Conservation (phyloP, 768 basidiomycete genomes). For the Agrocybe praecox region DNA sequence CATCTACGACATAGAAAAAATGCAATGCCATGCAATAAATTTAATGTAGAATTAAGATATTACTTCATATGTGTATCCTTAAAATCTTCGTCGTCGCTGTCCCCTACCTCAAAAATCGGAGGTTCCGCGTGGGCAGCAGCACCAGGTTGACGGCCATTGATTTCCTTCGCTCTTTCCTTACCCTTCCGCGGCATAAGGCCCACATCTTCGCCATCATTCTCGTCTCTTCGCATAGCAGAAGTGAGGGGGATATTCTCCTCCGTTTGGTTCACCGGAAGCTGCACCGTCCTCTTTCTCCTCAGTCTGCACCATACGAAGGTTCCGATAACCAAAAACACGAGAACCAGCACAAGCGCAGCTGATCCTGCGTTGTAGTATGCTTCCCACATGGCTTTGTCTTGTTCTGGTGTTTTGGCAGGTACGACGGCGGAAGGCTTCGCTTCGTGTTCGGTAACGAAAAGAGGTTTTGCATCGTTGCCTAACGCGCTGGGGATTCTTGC, state of each 20-base stretch:
- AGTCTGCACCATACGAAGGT: constrained; percentile 81
- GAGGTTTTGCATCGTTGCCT: constrained; percentile 71
- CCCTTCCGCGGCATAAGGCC: constrained; percentile 40
- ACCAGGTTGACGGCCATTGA: background rate
- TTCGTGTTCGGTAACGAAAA: constrained; percentile 50
- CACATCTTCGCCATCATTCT: constrained; percentile 37
- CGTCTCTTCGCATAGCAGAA: constrained; percentile 34
- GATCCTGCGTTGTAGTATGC: constrained; percentile 97
- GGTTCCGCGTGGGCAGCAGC: constrained; percentile 22
- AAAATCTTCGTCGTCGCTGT: constrained; percentile 52
- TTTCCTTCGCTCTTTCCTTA: constrained; percentile 45
- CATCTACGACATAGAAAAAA: constrained; percentile 6
- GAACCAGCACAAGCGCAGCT: constrained; percentile 77
- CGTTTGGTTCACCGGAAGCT: constrained; percentile 35
- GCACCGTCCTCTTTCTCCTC: constrained; percentile 44
- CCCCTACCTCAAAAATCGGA: constrained; percentile 61
- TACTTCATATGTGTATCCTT: constrained; percentile 17
- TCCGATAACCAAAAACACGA: constrained; percentile 69
- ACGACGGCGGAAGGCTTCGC: constrained; percentile 36
- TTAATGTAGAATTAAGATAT: constrained; percentile 8
- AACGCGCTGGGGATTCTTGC: constrained; percentile 82
- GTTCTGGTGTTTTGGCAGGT: constrained; percentile 66
- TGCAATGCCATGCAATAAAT: background rate
- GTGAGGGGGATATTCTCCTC: constrained; percentile 80
- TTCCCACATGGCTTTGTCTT: constrained; percentile 90